Evolutionary conservation across 83 land plant species (phyloP), one percentile per base, ranked within the genome.

Genomic region (Diphasiastrum complanatum): DNA sequence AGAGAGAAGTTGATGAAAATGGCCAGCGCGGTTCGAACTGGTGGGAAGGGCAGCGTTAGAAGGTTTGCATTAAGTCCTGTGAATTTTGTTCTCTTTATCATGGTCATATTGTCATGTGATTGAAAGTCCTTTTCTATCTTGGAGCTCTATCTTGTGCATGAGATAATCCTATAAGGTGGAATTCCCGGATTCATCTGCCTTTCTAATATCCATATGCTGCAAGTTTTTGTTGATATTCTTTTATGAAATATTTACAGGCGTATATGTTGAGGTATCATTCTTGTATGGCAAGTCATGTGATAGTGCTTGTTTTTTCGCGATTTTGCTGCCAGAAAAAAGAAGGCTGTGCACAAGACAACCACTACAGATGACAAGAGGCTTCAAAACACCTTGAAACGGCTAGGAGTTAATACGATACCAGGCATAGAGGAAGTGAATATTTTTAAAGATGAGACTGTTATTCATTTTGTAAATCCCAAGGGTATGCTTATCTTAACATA

Each of bases 1-100:
- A 20, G 59, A 55, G 59, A 55, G 30, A 55, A 55, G 59, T 35
- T 55, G 59, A 55, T 55, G 59, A 55, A 32, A 27, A 55, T 55
- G 59, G 59, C 59, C 16, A 55, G 34, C 31, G 59, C 59, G 14
- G 59, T 55, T 20, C 59, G 59, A 16, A 55, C 59, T 27, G 59
- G 59, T 27, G 59, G 59, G 19, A 55, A 55, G 43, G 59, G 59
- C 59, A 55, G 35, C 20, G 59, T 55, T 10, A 25, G 59, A 0
- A 27, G 59, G 59, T 55, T n/a, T n/a, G n/a, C n/a, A n/a, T n/a
- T n/a, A n/a, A 18, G 4, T 6, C 23, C 51, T 8, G 43, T 16
- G 43, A 16, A 8, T 8, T 40, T 40, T 8, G 43, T 40, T n/a
- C n/a, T n/a, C n/a, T n/a, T n/a, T n/a, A n/a, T n/a, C n/a, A n/a